A percentile compares a stretch with the other conserved stretches of the same genome.
Evolutionary conservation across 2,329 filamentous ascomycete genomes (phyloP).

Genomic region (Penicillium paneum): DNA sequence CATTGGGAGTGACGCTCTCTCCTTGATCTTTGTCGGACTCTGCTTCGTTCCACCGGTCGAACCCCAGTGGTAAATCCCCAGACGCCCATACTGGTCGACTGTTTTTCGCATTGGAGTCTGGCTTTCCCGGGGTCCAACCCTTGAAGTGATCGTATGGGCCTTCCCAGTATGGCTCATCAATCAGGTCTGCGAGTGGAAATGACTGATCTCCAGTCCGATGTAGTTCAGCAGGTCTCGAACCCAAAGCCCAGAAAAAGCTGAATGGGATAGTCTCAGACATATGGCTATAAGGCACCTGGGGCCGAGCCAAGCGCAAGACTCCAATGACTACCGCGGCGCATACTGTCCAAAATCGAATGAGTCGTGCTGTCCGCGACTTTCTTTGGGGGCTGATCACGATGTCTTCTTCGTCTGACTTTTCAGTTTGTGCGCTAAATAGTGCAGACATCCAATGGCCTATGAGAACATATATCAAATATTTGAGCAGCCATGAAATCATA

Average conservation of each 20-base stretch:
- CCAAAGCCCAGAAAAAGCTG: slow-evolving; percentile 23
- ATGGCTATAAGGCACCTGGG: slow-evolving; percentile 29
- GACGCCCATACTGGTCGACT: slow-evolving; percentile 23
- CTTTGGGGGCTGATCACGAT: slow-evolving; percentile 8
- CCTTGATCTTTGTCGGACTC: not conserved
- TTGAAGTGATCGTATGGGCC: slow-evolving; percentile 26
- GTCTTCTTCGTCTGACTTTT: slow-evolving; percentile 16
- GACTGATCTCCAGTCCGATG: slow-evolving; percentile 10
- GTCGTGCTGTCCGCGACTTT: not conserved
- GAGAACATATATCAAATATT: slow-evolving; percentile 18
- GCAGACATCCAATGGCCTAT: slow-evolving; percentile 24
- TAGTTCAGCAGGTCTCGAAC: not conserved
- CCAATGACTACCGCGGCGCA: slow-evolving; percentile 9
- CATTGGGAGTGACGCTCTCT: not conserved
- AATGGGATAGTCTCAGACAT: slow-evolving; percentile 32
- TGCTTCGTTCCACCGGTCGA: slow-evolving; percentile 22
- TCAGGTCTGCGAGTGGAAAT: slow-evolving; percentile 27
- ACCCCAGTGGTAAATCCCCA: slow-evolving; percentile 25
- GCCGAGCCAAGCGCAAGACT: slow-evolving; percentile 24
- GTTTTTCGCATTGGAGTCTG: slow-evolving; percentile 5
- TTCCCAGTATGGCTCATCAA: slow-evolving; percentile 30
- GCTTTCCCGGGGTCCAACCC: slow-evolving; percentile 28
- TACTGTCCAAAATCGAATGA: slow-evolving; percentile 20
- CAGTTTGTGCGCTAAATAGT: slow-evolving; percentile 13
- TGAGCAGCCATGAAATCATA: slow-evolving; percentile 20